Percentiles rank a stretch among this genome's conserved stretches.
These are phyloP conservation scores for Conticribra guillardii DNA, from an alignment of 108 stramenopile genomes.

Conservation along the genomic window DNA sequence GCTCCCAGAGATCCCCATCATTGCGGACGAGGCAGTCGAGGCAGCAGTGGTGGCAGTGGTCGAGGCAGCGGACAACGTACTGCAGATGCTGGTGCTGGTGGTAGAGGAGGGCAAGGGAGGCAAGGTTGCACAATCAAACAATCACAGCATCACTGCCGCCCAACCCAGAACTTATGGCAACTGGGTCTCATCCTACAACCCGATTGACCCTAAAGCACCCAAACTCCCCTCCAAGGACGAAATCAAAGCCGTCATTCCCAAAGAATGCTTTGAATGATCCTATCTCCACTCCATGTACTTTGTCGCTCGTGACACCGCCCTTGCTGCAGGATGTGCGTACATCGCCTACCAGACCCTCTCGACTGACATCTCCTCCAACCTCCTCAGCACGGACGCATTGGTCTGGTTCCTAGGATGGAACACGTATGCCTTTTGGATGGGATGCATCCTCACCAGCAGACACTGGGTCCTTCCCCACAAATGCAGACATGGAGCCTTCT, in stretches of 20 bases:
- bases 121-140: constrained; percentile 4
- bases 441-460: constrained; percentile 95
- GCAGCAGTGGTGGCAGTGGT: no score
- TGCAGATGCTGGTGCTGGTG: no score
- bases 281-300: constrained; percentile 85
- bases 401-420: constrained; percentile 87
- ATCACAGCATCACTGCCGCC: constrained; percentile 22
- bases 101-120: constrained; percentile 60
- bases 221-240: constrained; percentile 88
- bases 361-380: constrained; percentile 71
- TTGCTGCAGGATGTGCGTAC: constrained; percentile 85
- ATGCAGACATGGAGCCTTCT: constrained; percentile 98
- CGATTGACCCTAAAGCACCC: constrained; percentile 80
- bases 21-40: no score
- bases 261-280: constrained; percentile 94
- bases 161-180: constrained; percentile 36
- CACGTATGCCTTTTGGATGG: constrained; percentile 96
- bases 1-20: no score
- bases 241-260: constrained; percentile 89
- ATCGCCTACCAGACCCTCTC: constrained; percentile 70
- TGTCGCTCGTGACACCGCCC: constrained; percentile 80
- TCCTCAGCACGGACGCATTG: constrained; percentile 50
- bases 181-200: constrained; percentile 87
- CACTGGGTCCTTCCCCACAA: constrained; percentile 99
- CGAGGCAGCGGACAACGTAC: no score